Base-by-base conservation (phyloP, 495 filamentous ascomycete species). In the Amorphotheca resinae region DNA sequence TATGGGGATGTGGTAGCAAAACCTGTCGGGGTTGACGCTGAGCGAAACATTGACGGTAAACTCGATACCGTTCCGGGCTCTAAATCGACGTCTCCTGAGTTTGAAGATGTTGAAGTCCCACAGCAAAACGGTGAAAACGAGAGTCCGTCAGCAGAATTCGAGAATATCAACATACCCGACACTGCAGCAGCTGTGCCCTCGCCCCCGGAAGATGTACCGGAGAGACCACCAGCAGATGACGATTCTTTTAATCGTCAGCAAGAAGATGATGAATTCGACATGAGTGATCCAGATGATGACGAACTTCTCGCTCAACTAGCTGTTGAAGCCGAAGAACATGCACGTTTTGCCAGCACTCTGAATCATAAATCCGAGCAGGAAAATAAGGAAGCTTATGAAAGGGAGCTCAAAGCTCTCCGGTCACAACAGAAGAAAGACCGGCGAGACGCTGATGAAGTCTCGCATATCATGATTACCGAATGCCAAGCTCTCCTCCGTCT, bases 401-500 rank as follows among this genome's bases (percentile, higher is more conserved):
- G 72, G 45, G 89, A 98, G 58, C 73, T 95, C 8, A 83, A 81
- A 50, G 76, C 85, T 21, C 72, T 98, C 2, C 85, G 89, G 21
- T 75, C 59, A n/a, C 88, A 96, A 56, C 91, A 96, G 55, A 89
- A 87, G 60, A 94, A 94, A 56, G 88, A 96, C 59, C 79, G 86
- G 23, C 75, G 91, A 52, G 91, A 98, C 59, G 87, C 91, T 1
- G 91, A 98, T 44, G 91, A 96, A 57, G 88, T 98, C 12, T 86
- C 87, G 0, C 80, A 87, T 22, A 76, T 87, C 49, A 98, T 98
- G 91, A 76, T 95, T 32, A 77, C 78, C 1, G 91, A 98, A 61
- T 95, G 88, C 54, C 91, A 98, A 61, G 81, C 91, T 47, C 69
- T 98, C 0, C 76, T 98, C 35, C 70, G 70, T 14, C 78, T 93